These are phyloP conservation scores for Penicillium freii DNA, from an alignment of 2,329 filamentous ascomycete genomes.

Conservation along the genomic window DNA sequence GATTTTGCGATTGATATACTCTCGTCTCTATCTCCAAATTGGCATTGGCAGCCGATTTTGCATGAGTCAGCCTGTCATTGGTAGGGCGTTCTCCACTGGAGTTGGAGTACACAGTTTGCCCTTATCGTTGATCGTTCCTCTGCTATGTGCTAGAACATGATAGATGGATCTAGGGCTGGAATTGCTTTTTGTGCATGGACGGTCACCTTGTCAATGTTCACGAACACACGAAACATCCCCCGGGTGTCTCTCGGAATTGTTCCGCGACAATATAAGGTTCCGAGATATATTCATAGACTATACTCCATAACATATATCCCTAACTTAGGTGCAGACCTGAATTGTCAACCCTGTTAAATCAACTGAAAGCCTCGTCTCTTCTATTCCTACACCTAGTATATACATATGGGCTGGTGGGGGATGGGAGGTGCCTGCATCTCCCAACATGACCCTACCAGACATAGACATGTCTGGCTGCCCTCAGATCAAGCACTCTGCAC, in stretches of 20 bases:
- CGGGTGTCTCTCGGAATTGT: neutral
- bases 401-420: constrained; percentile 14
- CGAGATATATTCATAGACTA: neutral
- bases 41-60: neutral
- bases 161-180: neutral
- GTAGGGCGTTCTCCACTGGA: constrained; percentile 18
- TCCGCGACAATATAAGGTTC: neutral
- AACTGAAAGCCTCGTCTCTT: neutral
- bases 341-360: neutral
- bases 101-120: neutral
- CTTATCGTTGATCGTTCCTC: neutral
- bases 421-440: constrained; percentile 23
- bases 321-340: neutral
- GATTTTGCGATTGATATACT: constrained; percentile 1
- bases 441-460: neutral
- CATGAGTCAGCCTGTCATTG: constrained; percentile 23
- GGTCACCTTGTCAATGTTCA: neutral
- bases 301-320: too few relatives aligned
- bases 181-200: neutral
- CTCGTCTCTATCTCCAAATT: neutral
- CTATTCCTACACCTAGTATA: constrained; percentile 8
- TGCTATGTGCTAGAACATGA: neutral
- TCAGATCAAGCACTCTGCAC: neutral
- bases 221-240: neutral
- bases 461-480: neutral